Base-by-base conservation (phyloP, 2,329 filamentous ascomycete genomes). In the Exophiala viscosa region DNA sequence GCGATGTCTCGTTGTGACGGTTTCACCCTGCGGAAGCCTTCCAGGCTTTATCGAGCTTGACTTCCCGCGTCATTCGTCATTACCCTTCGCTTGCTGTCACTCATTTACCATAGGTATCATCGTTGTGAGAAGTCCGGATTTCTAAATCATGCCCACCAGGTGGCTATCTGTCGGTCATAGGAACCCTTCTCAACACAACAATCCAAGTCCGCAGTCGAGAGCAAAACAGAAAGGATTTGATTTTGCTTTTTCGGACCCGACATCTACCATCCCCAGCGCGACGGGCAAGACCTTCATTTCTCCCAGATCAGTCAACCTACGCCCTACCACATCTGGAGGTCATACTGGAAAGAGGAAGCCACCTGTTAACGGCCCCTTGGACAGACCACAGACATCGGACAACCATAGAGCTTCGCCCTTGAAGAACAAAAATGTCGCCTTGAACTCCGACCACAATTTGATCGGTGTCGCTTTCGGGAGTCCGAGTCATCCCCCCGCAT, bases 401-500 rank as follows among this genome's bases (percentile, higher is more conserved):
- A 34, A 43, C 33, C 50, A 55, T 15, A 51, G 45, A 44, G 42
- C 48, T 14, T 48, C 42, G n/a, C 36, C 48, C 13, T 41, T 48
- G 14, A 42, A 51, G 39, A 28, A 36, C 36, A n/a, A 34, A 31
- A 42, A 55, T 58, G 51, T 39, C 31, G 31, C 48, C 17, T 44
- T 50, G 14, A 50, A 35, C 35, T 39, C 49, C 13, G 69, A 72
- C 6, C 73, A 74, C 40, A 70, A 73, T 55, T 76, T 73, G 60
- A 90, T 90, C 56, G 87, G 87, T 8, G 84, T 90, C 77, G 87
- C 87, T 1, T 70, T 90, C 50, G 87, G 86, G 31, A 90, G 86
- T 63, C 87, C 87, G 18, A 72, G 76, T 33, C 60, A 60, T 36
- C 55, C 59, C 45, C 60, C 55, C 7, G 13, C 53, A n/a, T 20